Base-by-base conservation (phyloP, 306 rosid species). In the Rosa lucieae region DNA sequence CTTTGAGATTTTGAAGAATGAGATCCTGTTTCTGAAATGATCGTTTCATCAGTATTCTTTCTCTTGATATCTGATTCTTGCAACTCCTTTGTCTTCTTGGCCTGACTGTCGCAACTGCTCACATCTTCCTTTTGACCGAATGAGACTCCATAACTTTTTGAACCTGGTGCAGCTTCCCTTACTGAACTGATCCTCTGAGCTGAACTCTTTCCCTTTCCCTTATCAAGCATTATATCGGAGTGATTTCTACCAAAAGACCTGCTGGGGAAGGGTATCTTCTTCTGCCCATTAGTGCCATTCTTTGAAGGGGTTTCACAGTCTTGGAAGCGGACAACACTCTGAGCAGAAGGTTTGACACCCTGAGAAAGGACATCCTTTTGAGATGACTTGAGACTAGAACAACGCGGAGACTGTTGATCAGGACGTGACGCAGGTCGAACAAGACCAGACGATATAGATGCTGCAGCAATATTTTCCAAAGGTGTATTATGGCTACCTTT, bases 251-350 rank as follows among this genome's bases (percentile, higher is more conserved):
- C 84, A 63, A 48, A 81, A 77, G 94, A 76, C 77, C 82, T 73
- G 51, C 81, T 59, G 63, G 85, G 80, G 44, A 37, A 37, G 1
- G 88, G 77, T 72, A 73, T 75, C 59, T 53, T 81, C 74, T 84
- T 79, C 85, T 67, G 79, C 81, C 73, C 90, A 82, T 84, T 75
- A 58, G 84, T 68, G 65, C 71, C 55, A 72, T 79, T 85, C 78
- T 62, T 83, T 12, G 85, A 72, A 85, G 82, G 85, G 72, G 74
- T 75, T 80, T 72, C 82, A 47, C 83, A 82, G 81, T 86, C 85
- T 72, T 70, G 92, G 66, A 75, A 81, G 42, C 43, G 77, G 63
- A 46, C 75, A 48, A 53, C 84, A 83, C 79, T 85, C 81, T 48
- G 82, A 62, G 51, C 79, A 77, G 85, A 77, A 37, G 52, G 35